Conservation (phyloP, 345 rosid genomes). For the Salix purpurea region DNA sequence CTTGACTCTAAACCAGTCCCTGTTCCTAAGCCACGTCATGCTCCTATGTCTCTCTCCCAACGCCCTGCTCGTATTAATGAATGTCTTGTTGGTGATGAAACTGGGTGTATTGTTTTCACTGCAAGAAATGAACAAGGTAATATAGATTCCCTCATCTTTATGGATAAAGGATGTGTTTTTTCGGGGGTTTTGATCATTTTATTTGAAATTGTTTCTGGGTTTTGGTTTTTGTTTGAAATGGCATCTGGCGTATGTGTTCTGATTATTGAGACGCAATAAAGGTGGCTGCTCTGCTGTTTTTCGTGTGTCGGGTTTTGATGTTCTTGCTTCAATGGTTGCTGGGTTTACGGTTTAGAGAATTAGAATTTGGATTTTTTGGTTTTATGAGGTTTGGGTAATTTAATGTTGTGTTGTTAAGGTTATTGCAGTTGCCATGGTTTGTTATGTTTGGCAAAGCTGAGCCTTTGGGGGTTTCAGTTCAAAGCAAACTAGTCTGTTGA, state of each 20-base stretch:
- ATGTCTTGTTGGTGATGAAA: slow-evolving; percentile 75
- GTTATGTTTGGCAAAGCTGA: not conserved
- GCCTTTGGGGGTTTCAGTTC: not conserved
- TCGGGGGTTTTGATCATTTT: not conserved
- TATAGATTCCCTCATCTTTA: not conserved
- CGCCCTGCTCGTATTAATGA: slow-evolving; percentile 63
- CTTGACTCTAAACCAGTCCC: slow-evolving; percentile 35
- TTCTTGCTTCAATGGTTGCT: not conserved
- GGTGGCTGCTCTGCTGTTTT: not conserved
- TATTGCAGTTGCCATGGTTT: not conserved
- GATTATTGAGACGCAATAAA: not conserved
- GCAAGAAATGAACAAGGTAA: slow-evolving; percentile 86
- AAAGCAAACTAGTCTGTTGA: not conserved
- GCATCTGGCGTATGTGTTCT: not conserved
- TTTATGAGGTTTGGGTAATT: not conserved
- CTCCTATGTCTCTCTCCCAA: slow-evolving; percentile 37
- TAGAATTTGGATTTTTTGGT: not conserved
- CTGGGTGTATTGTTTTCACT: slow-evolving; percentile 74
- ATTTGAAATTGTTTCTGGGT: not conserved
- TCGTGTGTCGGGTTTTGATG: not conserved
- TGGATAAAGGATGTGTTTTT: not conserved
- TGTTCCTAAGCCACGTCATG: slow-evolving; percentile 44
- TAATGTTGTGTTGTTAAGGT: not conserved
- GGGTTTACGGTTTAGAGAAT: not conserved
- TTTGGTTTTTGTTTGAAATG: not conserved